A percentile compares a stretch with the other conserved stretches of the same genome.
phyloP scores from a whole-genome alignment of 495 filamentous ascomycete species.

The Penicillium crystallinum region DNA sequence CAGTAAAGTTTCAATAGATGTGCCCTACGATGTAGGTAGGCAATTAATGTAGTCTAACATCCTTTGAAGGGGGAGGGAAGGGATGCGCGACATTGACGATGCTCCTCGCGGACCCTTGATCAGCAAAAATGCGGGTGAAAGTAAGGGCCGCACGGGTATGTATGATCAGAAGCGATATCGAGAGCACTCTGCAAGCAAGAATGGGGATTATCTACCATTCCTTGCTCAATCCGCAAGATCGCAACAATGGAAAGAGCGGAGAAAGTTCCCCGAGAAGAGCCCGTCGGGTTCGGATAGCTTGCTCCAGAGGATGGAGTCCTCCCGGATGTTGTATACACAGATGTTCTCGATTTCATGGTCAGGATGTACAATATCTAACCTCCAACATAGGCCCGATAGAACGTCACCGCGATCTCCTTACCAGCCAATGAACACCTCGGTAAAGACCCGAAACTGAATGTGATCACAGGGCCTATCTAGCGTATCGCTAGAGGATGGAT shows the following conservation, averaged over 20 bases:
- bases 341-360: too few species aligned
- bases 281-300: too few species aligned
- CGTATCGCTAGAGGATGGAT: too few species aligned
- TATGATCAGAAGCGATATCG: conserved; percentile 8
- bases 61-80: conserved; percentile 21
- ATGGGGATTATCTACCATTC: conserved; percentile 13
- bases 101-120: conserved; percentile 29
- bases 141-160: conserved; percentile 24
- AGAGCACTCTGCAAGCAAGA: neutral
- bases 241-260: neutral
- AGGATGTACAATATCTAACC: too few species aligned
- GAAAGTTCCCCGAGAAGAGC: too few species aligned
- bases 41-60: conserved; percentile 21
- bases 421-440: conserved; percentile 21
- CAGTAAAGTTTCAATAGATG: conserved; percentile 8
- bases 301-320: too few species aligned
- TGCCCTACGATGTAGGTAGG: conserved; percentile 1
- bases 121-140: conserved; percentile 21
- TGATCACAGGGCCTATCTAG: neutral
- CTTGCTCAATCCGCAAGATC: conserved; percentile 22
- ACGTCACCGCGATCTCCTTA: too few species aligned
- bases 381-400: too few species aligned
- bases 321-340: too few species aligned
- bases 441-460: neutral
- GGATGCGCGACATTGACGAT: conserved; percentile 29